phyloP scores from a whole-genome alignment of 2,329 filamentous ascomycete species.

The Beauveria caledonica region DNA sequence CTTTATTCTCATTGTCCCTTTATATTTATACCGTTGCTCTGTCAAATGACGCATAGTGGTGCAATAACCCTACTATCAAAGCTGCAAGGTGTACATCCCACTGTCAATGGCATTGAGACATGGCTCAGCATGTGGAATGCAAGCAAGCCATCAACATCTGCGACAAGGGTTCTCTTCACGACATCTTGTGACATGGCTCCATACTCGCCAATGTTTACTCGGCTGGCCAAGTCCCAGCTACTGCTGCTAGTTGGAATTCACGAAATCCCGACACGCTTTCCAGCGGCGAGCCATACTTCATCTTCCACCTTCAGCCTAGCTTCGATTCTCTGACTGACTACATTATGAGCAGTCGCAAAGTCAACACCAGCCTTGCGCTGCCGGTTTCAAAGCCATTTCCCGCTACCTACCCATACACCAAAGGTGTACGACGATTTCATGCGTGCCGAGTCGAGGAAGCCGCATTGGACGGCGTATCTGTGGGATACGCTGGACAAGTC shows the following conservation, averaged over 20 bases:
- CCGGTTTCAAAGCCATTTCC: background rate
- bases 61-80: background rate
- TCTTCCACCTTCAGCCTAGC: background rate
- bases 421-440: background rate
- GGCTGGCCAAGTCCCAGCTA: background rate
- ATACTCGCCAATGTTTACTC: background rate
- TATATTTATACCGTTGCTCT: background rate
- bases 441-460: background rate
- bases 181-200: background rate
- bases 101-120: background rate
- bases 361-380: background rate
- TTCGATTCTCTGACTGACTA: background rate
- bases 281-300: background rate
- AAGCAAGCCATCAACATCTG: background rate
- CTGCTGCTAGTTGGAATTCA: background rate
- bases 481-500: slow-evolving; percentile 30
- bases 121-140: background rate
- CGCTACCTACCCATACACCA: background rate
- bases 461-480: slow-evolving; percentile 27
- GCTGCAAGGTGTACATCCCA: background rate
- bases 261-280: background rate
- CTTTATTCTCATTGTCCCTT: background rate
- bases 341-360: background rate
- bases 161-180: background rate
- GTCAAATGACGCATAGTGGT: background rate